These are phyloP conservation scores for Calonectria crousiana DNA, from an alignment of 2,329 filamentous ascomycete species.

Conservation along the genomic window DNA sequence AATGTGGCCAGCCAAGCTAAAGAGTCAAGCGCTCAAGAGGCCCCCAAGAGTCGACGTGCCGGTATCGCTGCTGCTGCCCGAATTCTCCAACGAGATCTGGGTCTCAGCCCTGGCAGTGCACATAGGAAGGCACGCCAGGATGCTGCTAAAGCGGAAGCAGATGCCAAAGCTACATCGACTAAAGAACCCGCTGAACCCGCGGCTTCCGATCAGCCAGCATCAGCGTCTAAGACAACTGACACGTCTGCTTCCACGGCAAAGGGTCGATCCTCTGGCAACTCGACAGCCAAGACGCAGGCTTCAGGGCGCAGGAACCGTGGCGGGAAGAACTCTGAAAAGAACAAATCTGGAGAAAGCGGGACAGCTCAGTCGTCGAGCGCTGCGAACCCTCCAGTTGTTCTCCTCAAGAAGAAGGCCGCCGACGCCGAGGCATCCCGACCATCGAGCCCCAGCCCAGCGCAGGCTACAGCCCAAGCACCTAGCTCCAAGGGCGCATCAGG, in stretches of 20 bases:
- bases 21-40: conserved; percentile 48
- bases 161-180: conserved; percentile 53
- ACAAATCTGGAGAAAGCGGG: conserved; percentile 38
- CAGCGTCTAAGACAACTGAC: conserved; percentile 37
- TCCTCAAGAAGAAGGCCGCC: conserved; percentile 54
- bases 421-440: conserved; percentile 42
- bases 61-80: conserved; percentile 74
- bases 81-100: conserved; percentile 75
- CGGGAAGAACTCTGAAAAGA: conserved; percentile 54
- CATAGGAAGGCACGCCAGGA: conserved; percentile 71
- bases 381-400: conserved; percentile 52
- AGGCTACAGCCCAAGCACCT: conserved; percentile 48
- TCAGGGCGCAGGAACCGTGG: conserved; percentile 49
- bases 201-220: conserved; percentile 35
- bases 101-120: conserved; percentile 72
- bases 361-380: conserved; percentile 34
- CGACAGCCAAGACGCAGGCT: conserved; percentile 44
- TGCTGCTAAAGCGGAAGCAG: conserved; percentile 67
- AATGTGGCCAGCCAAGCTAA: conserved; percentile 51
- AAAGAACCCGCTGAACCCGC: conserved; percentile 47
- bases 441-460: conserved; percentile 42
- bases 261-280: conserved; percentile 33
- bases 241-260: conserved; percentile 35
- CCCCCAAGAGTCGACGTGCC: conserved; percentile 67
- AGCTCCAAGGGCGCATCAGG: conserved; percentile 35